Conservation (phyloP, 257 asterid species). For the Rubia yunnanensis region DNA sequence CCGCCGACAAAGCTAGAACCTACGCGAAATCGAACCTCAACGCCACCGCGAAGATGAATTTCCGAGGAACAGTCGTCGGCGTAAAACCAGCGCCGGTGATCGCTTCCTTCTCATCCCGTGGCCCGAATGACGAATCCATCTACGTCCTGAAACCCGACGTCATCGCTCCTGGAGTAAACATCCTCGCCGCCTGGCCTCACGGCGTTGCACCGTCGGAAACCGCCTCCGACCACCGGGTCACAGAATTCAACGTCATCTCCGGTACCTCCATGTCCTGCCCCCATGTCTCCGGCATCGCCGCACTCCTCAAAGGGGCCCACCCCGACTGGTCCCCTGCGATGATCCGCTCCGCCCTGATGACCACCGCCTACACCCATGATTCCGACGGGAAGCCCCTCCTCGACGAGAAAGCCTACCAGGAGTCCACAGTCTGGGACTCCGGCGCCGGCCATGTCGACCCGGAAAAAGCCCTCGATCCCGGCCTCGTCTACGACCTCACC, state of each 20-base stretch:
- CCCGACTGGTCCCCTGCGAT: constrained; percentile 95
- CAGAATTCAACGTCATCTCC: constrained; percentile 53
- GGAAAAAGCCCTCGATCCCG: constrained; percentile 64
- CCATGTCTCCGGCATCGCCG: constrained; percentile 77
- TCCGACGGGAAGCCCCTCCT: constrained; percentile 38
- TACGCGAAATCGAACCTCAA: constrained; percentile 41
- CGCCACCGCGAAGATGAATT: constrained; percentile 50
- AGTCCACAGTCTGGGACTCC: constrained; percentile 45
- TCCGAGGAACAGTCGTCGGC: constrained; percentile 60
- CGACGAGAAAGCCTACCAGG: constrained; percentile 47
- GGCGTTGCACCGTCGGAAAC: constrained; percentile 53
- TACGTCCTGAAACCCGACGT: constrained; percentile 66
- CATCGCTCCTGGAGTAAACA: constrained; percentile 87
- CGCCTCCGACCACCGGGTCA: constrained; percentile 42
- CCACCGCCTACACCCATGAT: constrained; percentile 54
- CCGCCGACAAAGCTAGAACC: constrained; percentile 21
- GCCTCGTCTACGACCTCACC: constrained; percentile 56
- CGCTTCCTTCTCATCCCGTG: constrained; percentile 82
- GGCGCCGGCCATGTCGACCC: constrained; percentile 89
- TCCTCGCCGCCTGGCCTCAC: constrained; percentile 86
- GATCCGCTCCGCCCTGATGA: constrained; percentile 83
- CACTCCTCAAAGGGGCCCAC: constrained; percentile 74
- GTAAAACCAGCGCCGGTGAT: constrained; percentile 76
- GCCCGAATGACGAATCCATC: constrained; percentile 44
- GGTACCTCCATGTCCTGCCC: constrained; percentile 99